Percentiles rank a stretch among this genome's conserved stretches.
These are phyloP conservation scores for Fomitopsis pinicola DNA, from an alignment of 1,284 basidiomycete species.

Conservation along the genomic window DNA sequence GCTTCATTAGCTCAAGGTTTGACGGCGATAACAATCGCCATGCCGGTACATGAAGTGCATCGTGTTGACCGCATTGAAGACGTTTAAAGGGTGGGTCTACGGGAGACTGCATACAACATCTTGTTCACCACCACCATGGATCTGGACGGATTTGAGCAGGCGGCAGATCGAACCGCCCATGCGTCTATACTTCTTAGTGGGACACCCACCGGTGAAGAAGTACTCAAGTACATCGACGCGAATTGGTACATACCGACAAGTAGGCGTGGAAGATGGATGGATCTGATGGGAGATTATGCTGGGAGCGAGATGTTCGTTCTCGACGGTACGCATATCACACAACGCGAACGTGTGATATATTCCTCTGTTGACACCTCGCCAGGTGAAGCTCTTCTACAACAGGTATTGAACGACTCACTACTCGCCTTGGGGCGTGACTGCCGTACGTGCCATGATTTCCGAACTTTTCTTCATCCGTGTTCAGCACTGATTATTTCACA, in stretches of 20 bases:
- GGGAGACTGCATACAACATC: background rate
- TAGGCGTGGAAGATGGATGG: conserved; percentile 53
- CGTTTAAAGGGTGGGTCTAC: background rate
- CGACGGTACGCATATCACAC: conserved; percentile 44
- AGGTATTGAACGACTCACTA: conserved; percentile 52
- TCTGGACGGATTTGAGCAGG: conserved; percentile 28
- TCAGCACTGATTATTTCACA: conserved; percentile 16
- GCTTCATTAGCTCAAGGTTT: too few species aligned
- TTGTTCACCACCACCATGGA: conserved; percentile 22
- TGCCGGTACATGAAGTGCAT: too few species aligned
- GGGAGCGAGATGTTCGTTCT: conserved; percentile 64
- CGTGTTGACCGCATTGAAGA: too few species aligned
- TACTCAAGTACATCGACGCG: conserved; percentile 22
- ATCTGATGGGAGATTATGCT: conserved; percentile 65
- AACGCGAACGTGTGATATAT: background rate
- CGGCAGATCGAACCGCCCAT: conserved; percentile 2
- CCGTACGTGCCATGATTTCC: conserved; percentile 28
- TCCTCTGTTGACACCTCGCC: background rate
- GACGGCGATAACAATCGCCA: too few species aligned
- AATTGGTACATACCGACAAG: conserved; percentile 24
- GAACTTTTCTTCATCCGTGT: too few species aligned
- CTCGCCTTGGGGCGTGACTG: conserved; percentile 44
- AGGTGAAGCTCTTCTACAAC: conserved; percentile 62
- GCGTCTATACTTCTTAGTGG: conserved; percentile 5
- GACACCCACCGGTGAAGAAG: conserved; percentile 10